Evolutionary conservation across 345 rosid genomes (phyloP), one percentile per base, ranked within the genome.

Genomic region (Capsella bursapastoris): DNA sequence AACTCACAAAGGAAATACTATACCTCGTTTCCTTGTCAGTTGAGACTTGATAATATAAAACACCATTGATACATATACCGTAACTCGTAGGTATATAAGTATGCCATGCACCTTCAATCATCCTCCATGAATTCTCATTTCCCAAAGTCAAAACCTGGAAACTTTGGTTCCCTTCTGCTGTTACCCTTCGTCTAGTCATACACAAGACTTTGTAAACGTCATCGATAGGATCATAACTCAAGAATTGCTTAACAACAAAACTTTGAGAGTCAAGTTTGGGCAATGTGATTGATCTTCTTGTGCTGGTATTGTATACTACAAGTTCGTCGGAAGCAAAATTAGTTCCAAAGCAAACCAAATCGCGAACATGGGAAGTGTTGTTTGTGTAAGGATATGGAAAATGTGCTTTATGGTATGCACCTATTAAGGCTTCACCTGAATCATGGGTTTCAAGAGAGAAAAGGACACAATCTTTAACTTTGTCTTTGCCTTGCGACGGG

Each of bases 191-290:
- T 18, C 22, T 18, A 18, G 25, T 34, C 28, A 72, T 40, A 63
- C 76, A 63, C 76, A 72, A 62, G 35, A 63, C 22, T 31, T 72
- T 63, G 45, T 72, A 72, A 34, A 41, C 76, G 9, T 25, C 55
- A 63, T 13, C n/a, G 2, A 52, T 63, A 22, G 76, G 70, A 63
- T 72, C 76, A 72, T 52, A 62, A 18, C 69, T 55, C 8, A 44
- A 41, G 45, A 11, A 41, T n/a, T 31, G 32, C 3, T 31, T 31
- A 4, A 31, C 5, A 5, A 31, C 32, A 18, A 18, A 31, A 5
- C 32, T 31, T 31, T 31, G 32, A 5, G 32, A 31, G 32, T 31
- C 4, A 5, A 31, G 5, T 31, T 22, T 53, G 0, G 64, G 77
- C 38, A 73, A 22, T 6, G 40, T 8, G 6, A 73, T 53, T 28